Evolutionary conservation across 2,329 filamentous ascomycete species (phyloP).

Genomic region (Nigrograna mackinnonii): DNA sequence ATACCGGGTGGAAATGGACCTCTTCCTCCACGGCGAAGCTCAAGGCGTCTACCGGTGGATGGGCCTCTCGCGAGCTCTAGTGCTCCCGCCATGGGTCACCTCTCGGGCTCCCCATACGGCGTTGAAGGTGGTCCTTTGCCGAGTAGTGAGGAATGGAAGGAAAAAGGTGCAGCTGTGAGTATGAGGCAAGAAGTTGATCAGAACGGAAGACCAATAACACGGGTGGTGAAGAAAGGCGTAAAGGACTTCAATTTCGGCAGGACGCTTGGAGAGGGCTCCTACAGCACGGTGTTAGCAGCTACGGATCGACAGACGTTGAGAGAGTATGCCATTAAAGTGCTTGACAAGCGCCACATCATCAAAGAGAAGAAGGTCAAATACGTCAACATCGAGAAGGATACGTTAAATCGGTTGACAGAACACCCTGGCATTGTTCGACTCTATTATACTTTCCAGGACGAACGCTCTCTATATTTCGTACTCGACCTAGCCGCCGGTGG

Average conservation of each 20-base stretch:
- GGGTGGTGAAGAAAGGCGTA: slow-evolving; percentile 93
- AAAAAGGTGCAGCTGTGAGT: slow-evolving; percentile 85
- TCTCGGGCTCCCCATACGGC: slow-evolving; percentile 51
- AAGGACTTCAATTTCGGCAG: slow-evolving; percentile 94
- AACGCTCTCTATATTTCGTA: slow-evolving; percentile 94
- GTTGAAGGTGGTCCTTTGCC: slow-evolving; percentile 61
- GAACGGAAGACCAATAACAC: slow-evolving; percentile 78
- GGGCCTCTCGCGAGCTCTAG: slow-evolving; percentile 10
- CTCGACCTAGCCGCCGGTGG: slow-evolving; percentile 91
- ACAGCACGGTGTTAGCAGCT: slow-evolving; percentile 92
- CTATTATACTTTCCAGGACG: slow-evolving; percentile 99
- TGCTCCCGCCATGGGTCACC: slow-evolving; percentile 19
- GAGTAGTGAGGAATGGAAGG: slow-evolving; percentile 93
- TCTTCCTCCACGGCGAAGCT: slow-evolving; percentile 75
- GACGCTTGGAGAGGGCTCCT: slow-evolving; percentile 91
- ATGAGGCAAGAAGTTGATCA: slow-evolving; percentile 83
- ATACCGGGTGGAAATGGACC: slow-evolving; percentile 62
- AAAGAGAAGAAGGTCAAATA: slow-evolving; percentile 99
- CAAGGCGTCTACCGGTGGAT: slow-evolving; percentile 68
- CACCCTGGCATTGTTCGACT: slow-evolving; percentile 95
- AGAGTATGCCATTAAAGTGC: slow-evolving; percentile 96
- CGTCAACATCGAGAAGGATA: slow-evolving; percentile 99
- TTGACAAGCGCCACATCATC: slow-evolving; percentile 98
- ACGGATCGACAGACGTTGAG: slow-evolving; percentile 93
- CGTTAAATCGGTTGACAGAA: slow-evolving; percentile 91